Evolutionary conservation across 2,329 filamentous ascomycete species (phyloP), one percentile per base, ranked within the genome.

Genomic region (Ophiocordyceps camponoti-leonardi): DNA sequence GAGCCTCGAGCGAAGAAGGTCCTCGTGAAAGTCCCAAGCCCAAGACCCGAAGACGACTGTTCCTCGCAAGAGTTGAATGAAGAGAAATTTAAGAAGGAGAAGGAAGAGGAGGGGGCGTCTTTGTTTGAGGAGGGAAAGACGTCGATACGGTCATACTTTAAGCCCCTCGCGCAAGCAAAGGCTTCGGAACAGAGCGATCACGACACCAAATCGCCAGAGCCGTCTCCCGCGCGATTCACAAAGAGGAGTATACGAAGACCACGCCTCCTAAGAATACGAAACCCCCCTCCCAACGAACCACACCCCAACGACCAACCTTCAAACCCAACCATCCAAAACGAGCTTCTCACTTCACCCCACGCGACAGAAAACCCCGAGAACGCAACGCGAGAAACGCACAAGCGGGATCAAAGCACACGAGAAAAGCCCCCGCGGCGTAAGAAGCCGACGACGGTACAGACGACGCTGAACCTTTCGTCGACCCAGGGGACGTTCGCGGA

Each of bases 391-490:
- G 6, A 14, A 4, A 3, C 13, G 30, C 13, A 26, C n/a, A n/a
- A n/a, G n/a, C n/a, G n/a, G n/a, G n/a, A n/a, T n/a, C n/a, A n/a
- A 26, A 31, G 30, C 30, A 3, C 6, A 13, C 41, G 30, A 28
- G 16, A 18, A 5, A 22, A 14, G 19, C 16, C 16, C 20, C 48
- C 48, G 43, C 18, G 30, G 23, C 49, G 43, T 6, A 37, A 31
- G n/a, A 42, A 50, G 1, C 46, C 58, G 2, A 49, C 58, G 2
- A 50, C 52, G 1, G 54, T 68, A 1, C 66, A 69, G 44, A 68
- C 63, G 2, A 68, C 65, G 1, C 57, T 68, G n/a, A 68, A 68
- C 31, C 54, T 69, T 2, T 67, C 66, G 0, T 56, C 59, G 1
- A n/a, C n/a, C n/a, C 58, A 62, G 23, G 61, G 64, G 3, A 54